Base-by-base conservation (phyloP, 2,329 filamentous ascomycete genomes). In the Neopestalotiopsis sp. region DNA sequence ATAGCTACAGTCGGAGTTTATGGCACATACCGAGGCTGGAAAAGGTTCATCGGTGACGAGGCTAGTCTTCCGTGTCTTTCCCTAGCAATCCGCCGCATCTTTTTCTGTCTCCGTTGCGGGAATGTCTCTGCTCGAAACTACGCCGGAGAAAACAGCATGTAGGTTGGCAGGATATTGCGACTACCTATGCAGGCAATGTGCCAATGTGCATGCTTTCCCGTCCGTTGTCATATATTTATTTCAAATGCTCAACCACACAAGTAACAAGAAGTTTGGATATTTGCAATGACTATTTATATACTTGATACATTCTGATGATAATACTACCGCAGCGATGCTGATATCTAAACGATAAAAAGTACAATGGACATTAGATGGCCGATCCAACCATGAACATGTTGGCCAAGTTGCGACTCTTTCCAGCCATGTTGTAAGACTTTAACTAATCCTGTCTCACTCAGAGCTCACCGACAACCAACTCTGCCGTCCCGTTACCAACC, bases 391-490 rank as follows among this genome's bases (percentile, higher is more conserved):
- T 20, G n/a, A 53, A n/a, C 17, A 14, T 20, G 14, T 24, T 53
- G 17, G 17, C 17, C 45, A 20, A 53, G 17, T n/a, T 53, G 45
- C 6, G 14, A 20, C 20, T 17, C 20, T 17, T n/a, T 53, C 45
- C n/a, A 24, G 45, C 57, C 30, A 24, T 24, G 14, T 34, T 5
- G 24, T 14, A 14, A 59, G 24, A 34, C 57, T 34, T 59, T 17
- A 12, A 14, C 10, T 14, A 14, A 34, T 30, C 9, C 13, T 66
- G 34, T 28, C 20, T 66, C 20, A 66, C 20, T 66, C 20, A 66
- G 10, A 66, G 64, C 30, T 66, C 64, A 6, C 64, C 64, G 10
- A 66, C 32, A 34, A n/a, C 5, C 20, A 57, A 38, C 28, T 57
- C 28, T 57, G 20, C 28, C 28, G 64, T 66, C 17, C 28, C 32